phyloP scores from a whole-genome alignment of 2,329 filamentous ascomycete genomes.

The Arthroderma sp. region DNA sequence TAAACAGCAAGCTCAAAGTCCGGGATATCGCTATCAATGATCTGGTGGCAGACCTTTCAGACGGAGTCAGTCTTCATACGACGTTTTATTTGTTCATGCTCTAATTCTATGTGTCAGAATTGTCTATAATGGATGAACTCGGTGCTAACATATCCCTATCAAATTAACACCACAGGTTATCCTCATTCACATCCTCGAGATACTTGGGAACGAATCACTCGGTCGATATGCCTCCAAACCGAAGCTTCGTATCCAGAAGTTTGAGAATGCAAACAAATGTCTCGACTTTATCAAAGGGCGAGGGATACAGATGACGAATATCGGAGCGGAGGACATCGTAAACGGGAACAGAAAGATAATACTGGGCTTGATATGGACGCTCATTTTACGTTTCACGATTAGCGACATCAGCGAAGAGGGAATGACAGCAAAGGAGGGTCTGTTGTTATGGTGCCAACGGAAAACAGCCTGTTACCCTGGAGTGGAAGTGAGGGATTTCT shows the following conservation, averaged over 20 bases:
- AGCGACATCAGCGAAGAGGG: constrained; percentile 98
- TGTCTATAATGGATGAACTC: neutral
- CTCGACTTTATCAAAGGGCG: constrained; percentile 85
- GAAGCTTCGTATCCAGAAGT: constrained; percentile 88
- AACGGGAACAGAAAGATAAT: constrained; percentile 98
- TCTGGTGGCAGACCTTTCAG: constrained; percentile 76
- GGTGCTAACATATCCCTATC: neutral
- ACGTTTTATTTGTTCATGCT: neutral
- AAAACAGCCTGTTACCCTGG: constrained; percentile 98
- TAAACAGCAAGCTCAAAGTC: constrained; percentile 84
- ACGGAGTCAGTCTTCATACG: constrained; percentile 57
- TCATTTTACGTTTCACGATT: constrained; percentile 96
- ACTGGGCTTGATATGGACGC: constrained; percentile 90
- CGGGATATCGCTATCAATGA: constrained; percentile 72
- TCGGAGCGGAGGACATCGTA: constrained; percentile 94
- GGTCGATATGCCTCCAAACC: constrained; percentile 94
- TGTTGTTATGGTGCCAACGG: constrained; percentile 92
- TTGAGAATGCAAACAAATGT: constrained; percentile 95
- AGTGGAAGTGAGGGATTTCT: constrained; percentile 91
- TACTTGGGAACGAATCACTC: constrained; percentile 84
- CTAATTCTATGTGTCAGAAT: too few relatives aligned
- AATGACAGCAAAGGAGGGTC: constrained; percentile 90
- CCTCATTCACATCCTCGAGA: constrained; percentile 93
- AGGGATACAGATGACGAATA: constrained; percentile 95
- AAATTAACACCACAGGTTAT: constrained; percentile 51